Evolutionary conservation across 768 basidiomycete genomes (phyloP), one percentile per base, ranked within the genome.

Genomic region (Chalciporus chontae): DNA sequence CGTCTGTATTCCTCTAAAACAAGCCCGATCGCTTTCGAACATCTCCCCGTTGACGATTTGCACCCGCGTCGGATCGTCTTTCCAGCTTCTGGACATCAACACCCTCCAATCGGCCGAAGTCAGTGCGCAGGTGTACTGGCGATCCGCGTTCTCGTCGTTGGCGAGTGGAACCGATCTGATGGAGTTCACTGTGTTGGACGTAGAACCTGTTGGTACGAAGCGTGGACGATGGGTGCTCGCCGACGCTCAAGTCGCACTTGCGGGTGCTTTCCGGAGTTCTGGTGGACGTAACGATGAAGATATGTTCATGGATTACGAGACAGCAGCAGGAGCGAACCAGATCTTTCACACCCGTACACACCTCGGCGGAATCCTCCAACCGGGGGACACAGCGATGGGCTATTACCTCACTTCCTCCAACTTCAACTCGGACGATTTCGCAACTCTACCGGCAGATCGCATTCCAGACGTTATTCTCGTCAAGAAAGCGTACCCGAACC

Each of bases 281-380:
- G 60, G 63, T 13, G 60, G 60, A 13, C 64, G 65, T n/a, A 69
- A 66, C 18, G 77, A 78, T 32, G 77, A 78, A 32, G 77, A 77
- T 40, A 63, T 56, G 52, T 72, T 75, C 69, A 81, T 84, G 77
- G 84, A 83, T 53, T 81, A 77, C 54, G 87, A 86, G 44, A 74
- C 73, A 11, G 68, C 74, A 4, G 81, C 82, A 5, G 64, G 71
- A 10, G 71, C 78, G 42, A 90, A 84, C 59, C 87, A 86, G 58
- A 96, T 95, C 53, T 92, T 81, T 72, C 94, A 97, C 70, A 96
- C 95, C 13, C 87, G 95, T 31, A 98, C 96, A 15, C 96, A 99
- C 62, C 84, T 99, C 38, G 96, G 96, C 45, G 88, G 81, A 14
- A 84, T 90, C 51, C 77, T 98, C 17, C 95, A 98, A 63, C 94